Base-by-base conservation (phyloP, 2,329 filamentous ascomycete genomes). In the Fusarium pseudonygamai region DNA sequence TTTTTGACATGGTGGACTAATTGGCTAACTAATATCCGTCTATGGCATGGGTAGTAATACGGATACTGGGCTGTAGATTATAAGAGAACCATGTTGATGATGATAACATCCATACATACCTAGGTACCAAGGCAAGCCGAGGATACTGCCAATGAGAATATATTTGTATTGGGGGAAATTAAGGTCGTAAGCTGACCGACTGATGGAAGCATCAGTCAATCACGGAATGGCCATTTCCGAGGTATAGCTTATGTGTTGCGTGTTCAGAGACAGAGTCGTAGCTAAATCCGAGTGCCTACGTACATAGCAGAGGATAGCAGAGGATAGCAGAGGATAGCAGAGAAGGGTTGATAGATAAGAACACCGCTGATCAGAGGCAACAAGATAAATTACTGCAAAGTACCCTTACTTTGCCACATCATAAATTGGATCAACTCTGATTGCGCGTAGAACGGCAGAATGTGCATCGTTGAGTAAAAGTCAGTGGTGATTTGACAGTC, bases 401-500 rank as follows among this genome's bases (percentile, higher is more conserved):
- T 34, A 24, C n/a, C 16, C n/a, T 34, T n/a, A 3, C n/a, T 37
- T 69, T 65, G 69, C 65, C 65, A 73, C 60, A 42, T 47, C 52
- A 37, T 43, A 39, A 24, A 55, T 28, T 16, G 45, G 59, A 39
- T 28, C 40, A 34, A 20, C 20, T 36, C 43, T 56, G 47, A 32
- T 59, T 46, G 46, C 24, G 45, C 43, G 50, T 47, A 36, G 28
- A 43, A 61, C 37, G 26, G 32, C 10, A 37, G 32, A 45, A 34
- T 26, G 28, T 43, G 26, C 43, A 50, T 45, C 12, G 34, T 55
- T n/a, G 24, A 47, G 53, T 36, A 24, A 28, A 37, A 47, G 28
- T 28, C 34, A 36, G 34, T 40, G 43, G 59, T 73, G 69, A 70
- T 66, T 65, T 52, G 60, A 55, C 45, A 57, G 60, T n/a, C 36